Evolutionary conservation across 2,329 filamentous ascomycete genomes (phyloP), one percentile per base, ranked within the genome.

Genomic region (Alternaria burnsii): DNA sequence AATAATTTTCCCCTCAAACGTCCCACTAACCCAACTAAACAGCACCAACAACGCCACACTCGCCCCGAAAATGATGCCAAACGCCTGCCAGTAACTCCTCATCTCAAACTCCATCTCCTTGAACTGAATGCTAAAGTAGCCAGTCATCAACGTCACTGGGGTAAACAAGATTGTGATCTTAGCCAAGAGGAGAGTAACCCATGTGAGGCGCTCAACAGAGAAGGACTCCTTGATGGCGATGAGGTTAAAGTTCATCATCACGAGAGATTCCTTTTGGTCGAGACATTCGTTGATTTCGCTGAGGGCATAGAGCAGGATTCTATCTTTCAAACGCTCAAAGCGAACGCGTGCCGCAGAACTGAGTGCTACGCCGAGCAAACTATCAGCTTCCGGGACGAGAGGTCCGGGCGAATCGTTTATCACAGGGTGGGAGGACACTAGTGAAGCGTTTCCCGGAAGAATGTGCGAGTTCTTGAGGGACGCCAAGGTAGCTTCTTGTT

Each of bases 101-200:
- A 84, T 78, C 0, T 85, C 87, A 76, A 91, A 92, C 50, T 85
- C 82, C 10, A 88, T 79, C 4, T 86, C 84, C 8, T 81, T 77
- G 51, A 92, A 85, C 73, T 91, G 85, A 1, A 89, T 84, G 6
- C 87, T 89, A 75, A 92, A 93, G 76, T 92, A 93, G 32, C 83
- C 87, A 4, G 90, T 92, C 86, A 93, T 88, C 50, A 93, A 84
- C 66, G 86, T 89, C 61, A 93, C 89, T 0, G 91, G 91, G 56
- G 93, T 82, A 79, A 93, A 93, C 52, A 93, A 82, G 41, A 93
- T 90, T 12, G 88, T 91, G 6, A 90, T 86, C 74, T 93, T 93
- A 47, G 89, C 90, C 11, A 93, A 82, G 5, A 93, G 80, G 5
- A 92, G 87, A 4, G 90, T 91, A 64, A 90, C 88, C 58, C 90